Conservation (phyloP, 2,329 filamentous ascomycete genomes). For the Diaporthe amygdali region DNA sequence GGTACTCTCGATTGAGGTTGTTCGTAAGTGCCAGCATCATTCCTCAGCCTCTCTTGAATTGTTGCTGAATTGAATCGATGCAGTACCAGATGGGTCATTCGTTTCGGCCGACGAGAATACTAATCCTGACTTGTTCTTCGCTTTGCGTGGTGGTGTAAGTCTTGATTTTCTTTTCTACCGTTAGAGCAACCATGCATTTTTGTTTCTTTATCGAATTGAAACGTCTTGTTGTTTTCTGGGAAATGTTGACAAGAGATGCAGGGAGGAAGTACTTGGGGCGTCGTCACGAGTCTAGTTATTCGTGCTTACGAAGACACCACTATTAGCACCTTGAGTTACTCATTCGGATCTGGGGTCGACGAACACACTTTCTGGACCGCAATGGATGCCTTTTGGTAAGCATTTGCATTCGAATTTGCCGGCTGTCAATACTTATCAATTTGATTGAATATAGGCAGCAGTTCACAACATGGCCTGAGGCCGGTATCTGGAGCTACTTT, state of each 20-base stretch:
- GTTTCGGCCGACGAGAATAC: constrained; percentile 44
- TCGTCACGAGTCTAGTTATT: constrained; percentile 38
- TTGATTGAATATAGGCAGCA: not conserved
- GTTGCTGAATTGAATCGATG: not conserved
- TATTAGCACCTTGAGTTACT: constrained; percentile 31
- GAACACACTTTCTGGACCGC: constrained; percentile 45
- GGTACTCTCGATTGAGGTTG: constrained; percentile 52
- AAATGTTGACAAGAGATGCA: not conserved
- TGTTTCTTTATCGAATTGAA: too few relatives aligned
- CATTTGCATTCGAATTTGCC: accelerated
- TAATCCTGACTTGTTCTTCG: constrained; percentile 55
- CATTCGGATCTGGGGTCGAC: constrained; percentile 47
- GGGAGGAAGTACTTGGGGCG: constrained; percentile 45
- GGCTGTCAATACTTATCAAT: not conserved
- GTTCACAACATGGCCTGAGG: constrained; percentile 21
- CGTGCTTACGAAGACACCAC: constrained; percentile 31
- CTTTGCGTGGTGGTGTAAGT: constrained; percentile 47
- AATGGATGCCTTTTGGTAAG: constrained; percentile 25
- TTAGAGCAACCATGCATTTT: too few relatives aligned
- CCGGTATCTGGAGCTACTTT: constrained; percentile 1
- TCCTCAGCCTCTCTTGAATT: accelerated
- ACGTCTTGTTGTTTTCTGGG: too few relatives aligned
- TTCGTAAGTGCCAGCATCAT: constrained; percentile 32
- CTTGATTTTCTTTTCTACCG: not conserved
- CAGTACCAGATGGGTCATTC: constrained; percentile 46